A percentile compares a stretch with the other conserved stretches of the same genome.
phyloP scores from a whole-genome alignment of 768 basidiomycete genomes.

The Russula compacta region DNA sequence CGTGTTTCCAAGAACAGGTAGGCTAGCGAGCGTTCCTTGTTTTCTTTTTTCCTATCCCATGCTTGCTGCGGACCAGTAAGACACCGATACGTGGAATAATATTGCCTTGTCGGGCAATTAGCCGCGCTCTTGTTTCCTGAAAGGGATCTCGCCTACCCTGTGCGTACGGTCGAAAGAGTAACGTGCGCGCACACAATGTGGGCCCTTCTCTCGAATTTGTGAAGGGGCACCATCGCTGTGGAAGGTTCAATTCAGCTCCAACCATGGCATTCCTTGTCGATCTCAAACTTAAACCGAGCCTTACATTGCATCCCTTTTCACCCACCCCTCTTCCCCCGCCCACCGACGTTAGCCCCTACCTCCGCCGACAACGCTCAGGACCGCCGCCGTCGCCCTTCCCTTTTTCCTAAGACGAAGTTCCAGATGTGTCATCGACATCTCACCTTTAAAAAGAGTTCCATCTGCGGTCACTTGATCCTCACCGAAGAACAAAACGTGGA shows the following conservation, averaged over 20 bases:
- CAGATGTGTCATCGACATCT: constrained; percentile 61
- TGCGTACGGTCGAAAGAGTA: too few species aligned
- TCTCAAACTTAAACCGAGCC: constrained; percentile 13
- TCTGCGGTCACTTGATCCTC: constrained; percentile 51
- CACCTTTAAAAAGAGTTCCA: constrained; percentile 38
- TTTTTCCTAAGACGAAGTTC: not conserved
- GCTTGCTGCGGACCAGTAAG: too few species aligned
- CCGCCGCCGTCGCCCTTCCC: not conserved
- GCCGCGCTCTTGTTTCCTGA: too few species aligned
- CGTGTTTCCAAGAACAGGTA: too few species aligned
- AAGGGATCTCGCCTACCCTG: too few species aligned
- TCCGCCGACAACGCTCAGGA: constrained; percentile 17
- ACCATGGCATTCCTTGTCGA: not conserved
- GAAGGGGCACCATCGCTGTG: not conserved
- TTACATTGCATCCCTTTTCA: not conserved
- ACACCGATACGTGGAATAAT: too few species aligned
- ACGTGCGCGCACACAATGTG: too few species aligned
- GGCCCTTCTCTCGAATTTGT: not conserved
- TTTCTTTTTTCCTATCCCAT: too few species aligned
- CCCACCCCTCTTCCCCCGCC: not conserved
- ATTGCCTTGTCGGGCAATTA: too few species aligned
- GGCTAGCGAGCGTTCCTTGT: too few species aligned
- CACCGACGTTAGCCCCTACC: constrained; percentile 15
- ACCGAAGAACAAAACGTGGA: constrained; percentile 39
- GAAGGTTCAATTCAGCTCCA: not conserved